phyloP scores from a whole-genome alignment of 345 rosid genomes.

The Populus simonii region DNA sequence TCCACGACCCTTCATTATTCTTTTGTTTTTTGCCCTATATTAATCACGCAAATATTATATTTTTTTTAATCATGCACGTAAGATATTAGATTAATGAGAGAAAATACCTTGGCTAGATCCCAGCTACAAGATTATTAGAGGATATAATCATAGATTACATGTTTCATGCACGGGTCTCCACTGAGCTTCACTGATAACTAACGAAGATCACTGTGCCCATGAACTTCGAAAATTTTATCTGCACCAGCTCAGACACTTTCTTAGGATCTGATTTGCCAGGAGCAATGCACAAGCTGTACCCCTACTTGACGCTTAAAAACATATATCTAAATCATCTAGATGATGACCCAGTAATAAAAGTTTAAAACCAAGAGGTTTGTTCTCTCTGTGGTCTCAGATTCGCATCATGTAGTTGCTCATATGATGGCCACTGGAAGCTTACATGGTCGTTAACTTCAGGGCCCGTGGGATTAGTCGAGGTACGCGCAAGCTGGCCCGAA shows the following conservation, averaged over 20 bases:
- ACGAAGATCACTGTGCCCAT: not conserved
- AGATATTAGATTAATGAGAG: no score
- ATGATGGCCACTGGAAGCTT: no score
- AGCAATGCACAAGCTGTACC: not conserved
- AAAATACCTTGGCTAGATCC: not conserved
- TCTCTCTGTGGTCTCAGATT: no score
- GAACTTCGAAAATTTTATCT: not conserved
- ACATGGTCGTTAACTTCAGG: no score
- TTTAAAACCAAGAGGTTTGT: no score
- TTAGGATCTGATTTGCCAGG: not conserved
- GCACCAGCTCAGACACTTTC: constrained; percentile 1
- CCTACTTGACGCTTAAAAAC: not conserved
- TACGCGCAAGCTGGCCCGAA: no score
- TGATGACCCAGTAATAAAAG: no score
- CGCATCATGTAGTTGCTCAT: no score
- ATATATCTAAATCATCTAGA: no score
- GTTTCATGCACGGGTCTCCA: not conserved
- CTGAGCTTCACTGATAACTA: not conserved
- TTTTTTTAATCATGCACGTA: no score
- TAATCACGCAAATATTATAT: not conserved
- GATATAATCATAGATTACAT: no score
- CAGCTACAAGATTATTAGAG: not conserved
- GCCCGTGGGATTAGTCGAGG: no score
- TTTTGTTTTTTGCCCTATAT: not conserved
- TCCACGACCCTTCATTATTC: not conserved